phyloP scores from a whole-genome alignment of 169 alveolate species.

The Babesia divergens region DNA sequence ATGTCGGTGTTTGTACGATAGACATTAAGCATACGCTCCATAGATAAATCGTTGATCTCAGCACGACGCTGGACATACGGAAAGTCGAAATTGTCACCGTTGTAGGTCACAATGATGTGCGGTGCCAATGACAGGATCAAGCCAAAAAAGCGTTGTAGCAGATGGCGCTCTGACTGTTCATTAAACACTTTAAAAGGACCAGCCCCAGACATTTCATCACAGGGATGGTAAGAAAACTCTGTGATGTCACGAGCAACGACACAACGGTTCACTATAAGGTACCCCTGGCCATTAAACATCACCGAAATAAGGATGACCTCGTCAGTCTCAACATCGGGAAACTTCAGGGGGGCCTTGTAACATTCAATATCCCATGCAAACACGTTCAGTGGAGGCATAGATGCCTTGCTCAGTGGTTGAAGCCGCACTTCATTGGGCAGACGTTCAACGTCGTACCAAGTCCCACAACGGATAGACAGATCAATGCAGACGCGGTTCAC shows the following conservation, averaged over 20 bases:
- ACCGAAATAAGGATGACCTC: conserved; percentile 90
- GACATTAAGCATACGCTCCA: conserved; percentile 85
- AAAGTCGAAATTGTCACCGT: conserved; percentile 98
- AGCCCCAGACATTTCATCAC: conserved; percentile 90
- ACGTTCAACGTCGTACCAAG: conserved; percentile 90
- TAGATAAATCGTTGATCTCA: conserved; percentile 83
- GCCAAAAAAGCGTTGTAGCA: conserved; percentile 69
- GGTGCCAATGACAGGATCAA: conserved; percentile 78
- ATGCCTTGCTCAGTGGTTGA: conserved; percentile 64
- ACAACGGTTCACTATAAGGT: conserved; percentile 91
- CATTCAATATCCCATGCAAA: conserved; percentile 99
- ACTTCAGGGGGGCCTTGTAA: conserved; percentile 94
- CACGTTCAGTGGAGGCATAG: conserved; percentile 84
- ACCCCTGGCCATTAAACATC: conserved; percentile 96
- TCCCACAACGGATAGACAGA: conserved; percentile 90
- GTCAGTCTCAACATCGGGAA: conserved; percentile 94
- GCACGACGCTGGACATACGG: conserved; percentile 94
- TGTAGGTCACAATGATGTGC: conserved; percentile 92
- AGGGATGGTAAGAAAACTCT: conserved; percentile 95
- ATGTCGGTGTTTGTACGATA: conserved; percentile 69
- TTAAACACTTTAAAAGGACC: conserved; percentile 71
- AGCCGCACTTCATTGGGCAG: conserved; percentile 59
- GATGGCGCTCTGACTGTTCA: conserved; percentile 65
- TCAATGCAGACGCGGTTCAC: conserved; percentile 92
- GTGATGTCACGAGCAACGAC: conserved; percentile 90